Conservation (phyloP, 768 basidiomycete species). For the Phanerochaete sordida region DNA sequence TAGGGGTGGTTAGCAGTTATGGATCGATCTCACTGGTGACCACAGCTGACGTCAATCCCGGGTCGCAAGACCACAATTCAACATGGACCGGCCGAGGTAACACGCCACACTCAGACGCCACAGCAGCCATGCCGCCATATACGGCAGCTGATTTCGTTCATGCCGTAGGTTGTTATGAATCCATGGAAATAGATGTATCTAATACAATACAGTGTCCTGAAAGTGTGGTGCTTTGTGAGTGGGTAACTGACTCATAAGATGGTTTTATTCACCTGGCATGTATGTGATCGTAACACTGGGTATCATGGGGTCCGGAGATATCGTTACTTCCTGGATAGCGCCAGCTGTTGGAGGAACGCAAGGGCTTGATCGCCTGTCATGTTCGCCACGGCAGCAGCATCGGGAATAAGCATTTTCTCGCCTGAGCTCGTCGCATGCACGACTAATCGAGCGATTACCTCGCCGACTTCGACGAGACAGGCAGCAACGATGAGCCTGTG, state of each 20-base stretch:
- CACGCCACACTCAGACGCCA: background rate
- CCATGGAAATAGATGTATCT: background rate
- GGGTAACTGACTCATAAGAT: background rate
- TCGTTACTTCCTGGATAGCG: background rate
- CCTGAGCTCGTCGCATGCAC: constrained; percentile 51
- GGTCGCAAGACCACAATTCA: no score
- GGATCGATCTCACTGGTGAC: no score
- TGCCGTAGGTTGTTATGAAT: background rate
- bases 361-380: constrained; percentile 13
- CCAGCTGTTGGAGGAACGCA: constrained; percentile 3
- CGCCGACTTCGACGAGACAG: constrained; percentile 86
- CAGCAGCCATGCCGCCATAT: background rate
- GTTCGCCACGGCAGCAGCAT: constrained; percentile 4
- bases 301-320: background rate
- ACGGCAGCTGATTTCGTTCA: background rate
- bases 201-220: background rate
- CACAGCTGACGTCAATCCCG: no score
- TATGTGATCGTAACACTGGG: background rate
- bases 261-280: background rate
- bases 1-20: no score
- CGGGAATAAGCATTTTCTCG: constrained; percentile 2
- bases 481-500: constrained; percentile 85
- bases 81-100: no score
- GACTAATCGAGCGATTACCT: constrained; percentile 72
- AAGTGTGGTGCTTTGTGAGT: no score